phyloP scores from a whole-genome alignment of 2,329 filamentous ascomycete species.

The Lizonia empirigonia region DNA sequence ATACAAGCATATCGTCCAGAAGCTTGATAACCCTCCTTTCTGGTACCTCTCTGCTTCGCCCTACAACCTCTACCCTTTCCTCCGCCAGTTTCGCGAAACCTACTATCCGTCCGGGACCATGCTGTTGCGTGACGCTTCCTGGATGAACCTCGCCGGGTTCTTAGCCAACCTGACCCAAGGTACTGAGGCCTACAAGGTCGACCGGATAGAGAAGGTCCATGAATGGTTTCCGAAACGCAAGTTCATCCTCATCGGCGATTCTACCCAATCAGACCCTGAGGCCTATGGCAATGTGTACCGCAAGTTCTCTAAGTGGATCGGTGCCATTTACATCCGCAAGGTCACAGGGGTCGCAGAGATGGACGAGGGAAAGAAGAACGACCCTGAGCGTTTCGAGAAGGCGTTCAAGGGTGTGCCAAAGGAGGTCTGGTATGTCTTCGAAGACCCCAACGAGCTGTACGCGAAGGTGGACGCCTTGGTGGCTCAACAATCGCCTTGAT shows the following conservation, averaged over 20 bases:
- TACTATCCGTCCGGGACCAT: constrained; percentile 80
- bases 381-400: constrained; percentile 74
- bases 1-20: constrained; percentile 68
- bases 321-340: constrained; percentile 83
- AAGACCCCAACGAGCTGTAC: constrained; percentile 70
- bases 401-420: constrained; percentile 79
- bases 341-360: constrained; percentile 78
- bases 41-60: constrained; percentile 95
- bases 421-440: constrained; percentile 80
- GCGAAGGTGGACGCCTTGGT: constrained; percentile 45
- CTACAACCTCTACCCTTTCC: constrained; percentile 91
- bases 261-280: constrained; percentile 89
- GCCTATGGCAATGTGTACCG: constrained; percentile 80
- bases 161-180: constrained; percentile 78
- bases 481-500: constrained; percentile 3
- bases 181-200: constrained; percentile 85
- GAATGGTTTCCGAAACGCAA: constrained; percentile 77
- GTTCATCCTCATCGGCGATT: constrained; percentile 87
- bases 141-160: constrained; percentile 82
- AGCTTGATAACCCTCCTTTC: constrained; percentile 70
- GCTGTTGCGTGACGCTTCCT: constrained; percentile 82
- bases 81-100: constrained; percentile 72
- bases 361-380: constrained; percentile 71
- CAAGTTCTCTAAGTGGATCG: constrained; percentile 75
- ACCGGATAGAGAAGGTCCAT: constrained; percentile 78